These are phyloP conservation scores for Fusarium udum DNA, from an alignment of 2,329 filamentous ascomycete species.

Conservation along the genomic window DNA sequence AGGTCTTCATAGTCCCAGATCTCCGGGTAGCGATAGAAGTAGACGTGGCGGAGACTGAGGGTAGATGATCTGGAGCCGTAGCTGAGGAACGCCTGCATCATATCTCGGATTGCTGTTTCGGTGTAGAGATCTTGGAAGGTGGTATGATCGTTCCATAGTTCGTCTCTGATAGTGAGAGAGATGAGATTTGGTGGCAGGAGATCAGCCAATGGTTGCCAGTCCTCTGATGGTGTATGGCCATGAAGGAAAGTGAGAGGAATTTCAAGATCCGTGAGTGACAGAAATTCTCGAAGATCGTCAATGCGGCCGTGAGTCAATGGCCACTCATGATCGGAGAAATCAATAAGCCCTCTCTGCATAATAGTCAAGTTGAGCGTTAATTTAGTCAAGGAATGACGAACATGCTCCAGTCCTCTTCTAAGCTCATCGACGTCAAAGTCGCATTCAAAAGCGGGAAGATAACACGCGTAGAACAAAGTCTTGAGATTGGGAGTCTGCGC, in stretches of 20 bases:
- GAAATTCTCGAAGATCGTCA: not conserved
- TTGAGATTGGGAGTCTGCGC: not conserved
- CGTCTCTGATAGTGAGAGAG: not conserved
- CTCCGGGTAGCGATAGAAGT: not conserved
- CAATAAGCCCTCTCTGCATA: not conserved
- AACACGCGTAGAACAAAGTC: not conserved
- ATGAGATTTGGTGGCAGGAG: not conserved
- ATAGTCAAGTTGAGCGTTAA: not conserved
- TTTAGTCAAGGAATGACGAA: not conserved
- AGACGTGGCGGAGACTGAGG: not conserved
- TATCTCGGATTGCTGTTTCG: not conserved
- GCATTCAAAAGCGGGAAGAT: not conserved
- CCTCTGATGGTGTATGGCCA: not conserved
- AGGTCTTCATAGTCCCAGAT: not conserved
- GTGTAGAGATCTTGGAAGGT: not conserved
- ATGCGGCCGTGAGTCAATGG: not conserved
- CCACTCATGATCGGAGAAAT: not conserved
- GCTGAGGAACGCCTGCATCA: not conserved
- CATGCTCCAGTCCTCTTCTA: not conserved
- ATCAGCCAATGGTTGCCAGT: not conserved
- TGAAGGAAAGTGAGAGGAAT: not conserved
- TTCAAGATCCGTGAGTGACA: not conserved
- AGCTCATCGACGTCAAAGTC: not conserved
- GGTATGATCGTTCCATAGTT: fast-evolving
- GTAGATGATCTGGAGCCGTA: not conserved